Conservation (phyloP, 805 yeast species). For the Starmerella powellii region DNA sequence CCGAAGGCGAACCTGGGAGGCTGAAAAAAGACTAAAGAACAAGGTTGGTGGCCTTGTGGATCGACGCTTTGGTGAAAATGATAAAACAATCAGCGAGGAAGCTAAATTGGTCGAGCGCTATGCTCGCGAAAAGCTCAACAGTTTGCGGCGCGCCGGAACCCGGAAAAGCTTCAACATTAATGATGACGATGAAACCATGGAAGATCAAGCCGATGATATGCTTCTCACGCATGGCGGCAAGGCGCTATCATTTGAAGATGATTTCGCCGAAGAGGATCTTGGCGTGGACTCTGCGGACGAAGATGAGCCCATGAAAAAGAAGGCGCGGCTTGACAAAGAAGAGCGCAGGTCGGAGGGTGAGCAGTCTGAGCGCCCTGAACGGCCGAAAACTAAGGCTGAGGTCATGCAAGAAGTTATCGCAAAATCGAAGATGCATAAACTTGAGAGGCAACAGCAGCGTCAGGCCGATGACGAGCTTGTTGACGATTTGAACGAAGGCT, state of each 20-base stretch:
- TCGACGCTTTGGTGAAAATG: slow-evolving; percentile 84
- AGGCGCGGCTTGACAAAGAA: slow-evolving; percentile 26
- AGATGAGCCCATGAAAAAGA: slow-evolving; percentile 25
- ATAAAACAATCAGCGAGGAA: slow-evolving; percentile 59
- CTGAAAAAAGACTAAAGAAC: slow-evolving; percentile 49
- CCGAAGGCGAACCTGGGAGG: slow-evolving; percentile 51
- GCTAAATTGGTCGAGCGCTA: slow-evolving; percentile 93
- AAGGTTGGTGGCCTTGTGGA: slow-evolving; percentile 71
- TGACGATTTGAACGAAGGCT: slow-evolving; percentile 30
- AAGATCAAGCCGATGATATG: slow-evolving; percentile 34
- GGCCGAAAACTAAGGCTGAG: slow-evolving; percentile 32
- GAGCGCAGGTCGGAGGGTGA: slow-evolving; percentile 22
- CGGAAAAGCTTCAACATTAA: slow-evolving; percentile 56
- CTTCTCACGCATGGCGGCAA: slow-evolving; percentile 70
- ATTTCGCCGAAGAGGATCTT: slow-evolving; percentile 39
- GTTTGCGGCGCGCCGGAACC: slow-evolving; percentile 18
- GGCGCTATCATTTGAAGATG: slow-evolving; percentile 48
- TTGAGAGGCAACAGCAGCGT: slow-evolving; percentile 32
- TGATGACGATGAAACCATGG: slow-evolving; percentile 42
- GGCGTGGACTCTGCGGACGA: slow-evolving; percentile 23
- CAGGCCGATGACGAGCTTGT: slow-evolving; percentile 30
- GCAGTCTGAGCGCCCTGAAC: slow-evolving; percentile 29
- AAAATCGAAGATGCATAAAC: slow-evolving; percentile 34
- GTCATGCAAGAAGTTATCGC: slow-evolving; percentile 37
- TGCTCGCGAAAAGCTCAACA: slow-evolving; percentile 65